Evolutionary conservation across 768 basidiomycete species (phyloP).

Genomic region (Sistotremastrum niveocremeum): DNA sequence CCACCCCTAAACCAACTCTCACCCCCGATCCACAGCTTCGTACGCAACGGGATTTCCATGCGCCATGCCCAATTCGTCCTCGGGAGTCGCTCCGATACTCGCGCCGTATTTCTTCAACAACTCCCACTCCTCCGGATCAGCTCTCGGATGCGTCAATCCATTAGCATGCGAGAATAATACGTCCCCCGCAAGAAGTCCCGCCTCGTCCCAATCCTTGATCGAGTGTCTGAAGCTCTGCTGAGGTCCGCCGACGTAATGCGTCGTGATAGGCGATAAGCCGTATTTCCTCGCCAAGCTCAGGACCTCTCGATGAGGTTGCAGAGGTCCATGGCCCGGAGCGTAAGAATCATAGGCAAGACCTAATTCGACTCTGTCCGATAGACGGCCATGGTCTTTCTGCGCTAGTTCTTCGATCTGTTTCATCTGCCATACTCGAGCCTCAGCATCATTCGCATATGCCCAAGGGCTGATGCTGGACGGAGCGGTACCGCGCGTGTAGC

Average conservation of each 20-base stretch:
- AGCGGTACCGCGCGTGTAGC: slow-evolving; percentile 14
- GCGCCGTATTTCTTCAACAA: slow-evolving; percentile 14
- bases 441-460: slow-evolving; percentile 12
- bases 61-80: slow-evolving; percentile 20
- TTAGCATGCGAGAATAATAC: slow-evolving; percentile 19
- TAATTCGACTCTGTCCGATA: slow-evolving; percentile 15
- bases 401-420: slow-evolving; percentile 13
- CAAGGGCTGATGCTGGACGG: slow-evolving; percentile 10
- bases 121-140: slow-evolving; percentile 16
- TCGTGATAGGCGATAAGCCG: slow-evolving; percentile 2
- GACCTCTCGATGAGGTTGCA: neutral
- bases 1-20: slow-evolving; percentile 16
- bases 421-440: slow-evolving; percentile 12
- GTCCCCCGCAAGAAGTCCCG: slow-evolving; percentile 15
- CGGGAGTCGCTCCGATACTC: slow-evolving; percentile 16
- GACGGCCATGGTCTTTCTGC: slow-evolving; percentile 9
- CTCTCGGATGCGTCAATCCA: slow-evolving; percentile 11
- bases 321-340: neutral
- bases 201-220: slow-evolving; percentile 11
- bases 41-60: slow-evolving; percentile 17
- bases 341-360: slow-evolving; percentile 16
- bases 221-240: neutral
- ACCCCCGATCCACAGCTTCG: slow-evolving; percentile 17
- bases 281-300: neutral
- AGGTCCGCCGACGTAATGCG: slow-evolving; percentile 3